Percentiles rank a stretch among this genome's conserved stretches.
Conservation (phyloP, 495 filamentous ascomycete species). For the Halenospora varia region DNA sequence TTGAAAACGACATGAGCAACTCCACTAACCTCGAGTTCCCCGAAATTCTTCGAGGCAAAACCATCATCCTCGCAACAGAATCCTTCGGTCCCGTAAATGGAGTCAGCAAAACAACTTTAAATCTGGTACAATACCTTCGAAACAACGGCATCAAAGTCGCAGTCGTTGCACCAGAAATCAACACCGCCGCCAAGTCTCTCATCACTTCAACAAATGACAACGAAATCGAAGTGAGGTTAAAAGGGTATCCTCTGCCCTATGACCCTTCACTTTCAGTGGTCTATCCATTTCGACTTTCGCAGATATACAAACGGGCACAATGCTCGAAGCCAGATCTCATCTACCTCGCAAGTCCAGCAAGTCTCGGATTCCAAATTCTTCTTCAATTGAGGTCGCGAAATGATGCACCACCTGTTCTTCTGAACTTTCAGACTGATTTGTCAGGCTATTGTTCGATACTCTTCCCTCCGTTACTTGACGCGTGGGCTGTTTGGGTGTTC, state of each 20-base stretch:
- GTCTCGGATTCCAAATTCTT: constrained; percentile 60
- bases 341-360: constrained; percentile 61
- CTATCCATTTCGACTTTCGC: constrained; percentile 55
- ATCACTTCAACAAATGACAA: constrained; percentile 16
- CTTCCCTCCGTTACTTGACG: constrained; percentile 51
- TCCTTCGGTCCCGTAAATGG: constrained; percentile 64
- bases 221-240: constrained; percentile 45
- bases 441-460: constrained; percentile 59
- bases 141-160: constrained; percentile 51
- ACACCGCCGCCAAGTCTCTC: constrained; percentile 18
- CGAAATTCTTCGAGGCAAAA: constrained; percentile 42
- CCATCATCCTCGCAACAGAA: constrained; percentile 58
- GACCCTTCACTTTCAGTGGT: constrained; percentile 60
- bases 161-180: constrained; percentile 48
- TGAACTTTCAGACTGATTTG: constrained; percentile 65
- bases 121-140: constrained; percentile 57
- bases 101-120: constrained; percentile 58
- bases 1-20: neutral
- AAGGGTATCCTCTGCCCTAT: constrained; percentile 59
- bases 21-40: constrained; percentile 35
- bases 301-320: constrained; percentile 44
- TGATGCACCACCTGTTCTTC: constrained; percentile 47
- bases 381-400: constrained; percentile 43
- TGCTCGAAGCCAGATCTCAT: constrained; percentile 47
- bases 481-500: constrained; percentile 50